Base-by-base conservation (phyloP, 495 filamentous ascomycete genomes). In the Tuber brumale region DNA sequence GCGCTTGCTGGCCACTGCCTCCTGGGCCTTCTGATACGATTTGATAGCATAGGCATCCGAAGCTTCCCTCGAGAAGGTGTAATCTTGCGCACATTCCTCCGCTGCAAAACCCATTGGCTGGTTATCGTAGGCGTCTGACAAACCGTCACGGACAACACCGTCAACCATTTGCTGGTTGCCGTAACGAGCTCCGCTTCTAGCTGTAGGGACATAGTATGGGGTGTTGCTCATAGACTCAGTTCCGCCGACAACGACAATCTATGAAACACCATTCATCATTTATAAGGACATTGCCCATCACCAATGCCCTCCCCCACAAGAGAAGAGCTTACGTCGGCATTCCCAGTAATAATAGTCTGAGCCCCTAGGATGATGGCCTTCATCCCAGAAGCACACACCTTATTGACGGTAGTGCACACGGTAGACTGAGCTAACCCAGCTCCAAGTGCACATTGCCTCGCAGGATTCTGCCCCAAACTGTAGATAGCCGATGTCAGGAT, bases 211-310 rank as follows among this genome's bases (percentile, higher is more conserved):
- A 87, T 99, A 99, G 86, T 98, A 94, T n/a, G 96, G 96, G 71
- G 90, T 88, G 86, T 97, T 98, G 77, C 93, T 94, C 95, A 99
- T 99, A 85, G 93, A 95, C 87, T 99, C 95, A 76, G 94, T 89
- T 76, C 95, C 95, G 80, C 95, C 95, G 66, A 93, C 96, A 23
- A 99, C 91, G 57, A 98, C 90, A 77, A 95, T 89, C 74, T 78
- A 46, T 57, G 44, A 23, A 72, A 35, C 57, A 8, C 57, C 27
- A 35, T 61, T 27, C n/a, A 35, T 35, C 27, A 72, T 43, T n/a
- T n/a, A 37, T 61, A 44, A 72, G 71, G 42, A 41, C 27, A 66
- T 37, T 72, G 71, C 3, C 42, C 42, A 35, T 41, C 71, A 48
- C 21, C 42, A 66, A 37, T 61, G n/a, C 70, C 10, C n/a, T n/a